A percentile compares a stretch with the other conserved stretches of the same genome.
phyloP scores from a whole-genome alignment of 345 rosid species.

The Capsella bursapastoris region DNA sequence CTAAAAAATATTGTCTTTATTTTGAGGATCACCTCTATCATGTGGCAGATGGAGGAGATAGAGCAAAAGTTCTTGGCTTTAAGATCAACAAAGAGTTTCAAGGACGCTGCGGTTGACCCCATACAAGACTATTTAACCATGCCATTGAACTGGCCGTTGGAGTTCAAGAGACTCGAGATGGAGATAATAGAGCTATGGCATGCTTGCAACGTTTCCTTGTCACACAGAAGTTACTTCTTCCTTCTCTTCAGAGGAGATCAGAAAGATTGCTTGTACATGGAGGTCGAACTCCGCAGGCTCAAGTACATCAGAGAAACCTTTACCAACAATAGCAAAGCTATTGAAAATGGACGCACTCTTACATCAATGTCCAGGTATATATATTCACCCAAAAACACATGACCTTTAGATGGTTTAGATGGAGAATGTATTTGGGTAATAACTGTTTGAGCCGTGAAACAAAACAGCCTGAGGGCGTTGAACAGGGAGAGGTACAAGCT shows the following conservation, averaged over 20 bases:
- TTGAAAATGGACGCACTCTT: constrained; percentile 57
- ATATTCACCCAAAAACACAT: not conserved
- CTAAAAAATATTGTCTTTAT: not conserved
- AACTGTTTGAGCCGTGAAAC: constrained; percentile 19
- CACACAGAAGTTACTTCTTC: constrained; percentile 91
- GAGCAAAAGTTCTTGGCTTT: constrained; percentile 38
- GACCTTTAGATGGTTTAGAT: not conserved
- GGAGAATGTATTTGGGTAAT: constrained; percentile 5
- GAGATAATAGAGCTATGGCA: constrained; percentile 90
- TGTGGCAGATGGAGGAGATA: constrained; percentile 57
- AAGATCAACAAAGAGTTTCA: constrained; percentile 53
- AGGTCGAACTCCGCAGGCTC: constrained; percentile 81
- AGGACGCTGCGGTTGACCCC: constrained; percentile 78
- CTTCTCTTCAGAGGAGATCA: constrained; percentile 81
- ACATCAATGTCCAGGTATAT: constrained; percentile 62
- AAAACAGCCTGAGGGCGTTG: constrained; percentile 63
- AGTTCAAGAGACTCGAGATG: constrained; percentile 68
- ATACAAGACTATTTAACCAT: constrained; percentile 55
- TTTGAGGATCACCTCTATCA: constrained; percentile 17
- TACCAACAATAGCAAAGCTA: constrained; percentile 50
- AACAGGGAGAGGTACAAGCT: constrained; percentile 73
- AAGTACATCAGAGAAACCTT: constrained; percentile 66
- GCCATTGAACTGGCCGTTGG: constrained; percentile 56
- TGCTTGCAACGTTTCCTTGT: constrained; percentile 72
- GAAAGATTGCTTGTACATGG: constrained; percentile 81